Base-by-base conservation (phyloP, 1,284 basidiomycete genomes). In the Hemileia vastatrix region DNA sequence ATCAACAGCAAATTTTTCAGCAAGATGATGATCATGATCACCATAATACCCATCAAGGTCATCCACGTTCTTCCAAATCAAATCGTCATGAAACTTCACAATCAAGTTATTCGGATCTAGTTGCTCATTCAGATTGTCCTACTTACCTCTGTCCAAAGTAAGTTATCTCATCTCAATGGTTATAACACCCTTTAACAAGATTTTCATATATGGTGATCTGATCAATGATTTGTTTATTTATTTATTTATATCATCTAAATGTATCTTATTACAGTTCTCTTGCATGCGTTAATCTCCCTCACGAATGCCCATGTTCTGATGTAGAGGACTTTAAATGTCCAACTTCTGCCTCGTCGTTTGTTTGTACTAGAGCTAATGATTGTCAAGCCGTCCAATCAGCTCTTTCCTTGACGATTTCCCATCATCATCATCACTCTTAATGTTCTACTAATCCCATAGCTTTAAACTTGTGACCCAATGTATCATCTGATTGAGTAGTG, bases 401-500 rank as follows among this genome's bases (percentile, higher is more conserved):
- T n/a, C 53, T 62, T 36, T 9, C 21, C 21, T 52, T 52, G 5
- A 52, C 50, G 8, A 32, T 11, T 23, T 18, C 6, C 8, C 11
- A 8, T 6, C 11, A 6, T 9, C 19, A 32, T 52, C 31, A 18
- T 23, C 19, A 23, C 23, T 19, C 11, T 52, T 6, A 8, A 5
- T 23, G 31, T 23, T 27, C 27, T 11, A 36, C 15, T 8, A 15
- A 31, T 23, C 43, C 50, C 6, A 64, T 64, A 13, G 45, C 53
- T 44, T 56, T 55, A 15, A 47, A 55, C 45, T 54, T 62, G 36
- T 51, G 50, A 21, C 23, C 31, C 11, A 47, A 33, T n/a, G 64
- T 68, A 18, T 68, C 82, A 19, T 81, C 80, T n/a, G n/a, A n/a
- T n/a, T n/a, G n/a, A n/a, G n/a, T n/a, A 58, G 79, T 81, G n/a